Evolutionary conservation across 495 filamentous ascomycete genomes (phyloP).

Genomic region (Tuber aestivum): DNA sequence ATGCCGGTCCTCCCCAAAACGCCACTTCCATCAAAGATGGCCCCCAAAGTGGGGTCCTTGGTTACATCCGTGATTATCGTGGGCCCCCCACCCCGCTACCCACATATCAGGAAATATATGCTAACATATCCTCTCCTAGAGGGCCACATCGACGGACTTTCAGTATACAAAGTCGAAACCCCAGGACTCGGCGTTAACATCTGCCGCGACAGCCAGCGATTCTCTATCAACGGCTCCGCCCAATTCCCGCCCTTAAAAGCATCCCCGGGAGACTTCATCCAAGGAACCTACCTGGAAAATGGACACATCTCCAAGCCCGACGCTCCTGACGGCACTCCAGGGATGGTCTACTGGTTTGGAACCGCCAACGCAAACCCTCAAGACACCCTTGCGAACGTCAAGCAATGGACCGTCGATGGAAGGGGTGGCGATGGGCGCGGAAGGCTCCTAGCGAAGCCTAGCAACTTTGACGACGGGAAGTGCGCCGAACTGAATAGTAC

Average conservation of each 20-base stretch:
- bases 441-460: constrained; percentile 13
- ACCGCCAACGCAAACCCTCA: constrained; percentile 16
- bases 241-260: constrained; percentile 26
- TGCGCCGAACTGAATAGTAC: constrained; percentile 28
- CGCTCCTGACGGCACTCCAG: constrained; percentile 8
- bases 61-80: constrained; percentile 27
- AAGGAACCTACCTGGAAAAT: constrained; percentile 37
- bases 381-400: constrained; percentile 24
- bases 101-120: background rate
- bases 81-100: background rate
- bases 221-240: background rate
- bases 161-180: constrained; percentile 13
- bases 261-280: constrained; percentile 26
- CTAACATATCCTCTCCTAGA: constrained; percentile 14
- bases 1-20: background rate
- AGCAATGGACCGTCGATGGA: constrained; percentile 24
- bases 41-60: background rate
- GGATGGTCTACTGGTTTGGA: constrained; percentile 37
- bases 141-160: constrained; percentile 7
- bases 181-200: constrained; percentile 11
- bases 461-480: constrained; percentile 33
- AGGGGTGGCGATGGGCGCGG: constrained; percentile 26
- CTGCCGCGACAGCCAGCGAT: constrained; percentile 8
- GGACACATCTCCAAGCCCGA: constrained; percentile 34
- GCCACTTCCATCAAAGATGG: background rate